Evolutionary conservation across 306 rosid genomes (phyloP).

Genomic region (Malus domestica): DNA sequence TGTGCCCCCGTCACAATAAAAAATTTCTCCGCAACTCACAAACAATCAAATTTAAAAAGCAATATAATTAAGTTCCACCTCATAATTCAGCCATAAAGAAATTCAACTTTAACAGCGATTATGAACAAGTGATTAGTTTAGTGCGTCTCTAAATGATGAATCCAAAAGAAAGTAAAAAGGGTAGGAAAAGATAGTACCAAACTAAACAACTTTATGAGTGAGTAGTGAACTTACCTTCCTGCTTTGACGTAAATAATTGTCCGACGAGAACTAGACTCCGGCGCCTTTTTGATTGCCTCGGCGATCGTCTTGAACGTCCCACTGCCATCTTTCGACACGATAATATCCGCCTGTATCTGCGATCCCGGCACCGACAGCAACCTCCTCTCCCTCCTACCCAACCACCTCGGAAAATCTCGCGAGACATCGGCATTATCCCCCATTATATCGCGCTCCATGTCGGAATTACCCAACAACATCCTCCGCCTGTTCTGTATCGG

Average conservation of each 20-base stretch:
- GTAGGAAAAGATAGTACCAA: background rate
- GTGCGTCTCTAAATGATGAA: background rate
- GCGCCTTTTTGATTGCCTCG: constrained; percentile 75
- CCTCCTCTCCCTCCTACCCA: constrained; percentile 50
- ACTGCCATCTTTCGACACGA: constrained; percentile 62
- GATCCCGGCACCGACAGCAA: constrained; percentile 45
- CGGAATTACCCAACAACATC: constrained; percentile 13
- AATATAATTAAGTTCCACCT: background rate
- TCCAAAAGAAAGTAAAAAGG: too few species aligned
- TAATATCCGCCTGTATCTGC: constrained; percentile 56
- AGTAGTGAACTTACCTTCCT: constrained; percentile 63
- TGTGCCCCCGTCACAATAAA: too few species aligned
- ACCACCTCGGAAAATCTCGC: constrained; percentile 61
- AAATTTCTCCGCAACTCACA: too few species aligned
- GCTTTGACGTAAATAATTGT: constrained; percentile 66
- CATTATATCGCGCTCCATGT: constrained; percentile 27
- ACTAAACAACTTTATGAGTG: background rate
- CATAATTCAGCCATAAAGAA: too few species aligned
- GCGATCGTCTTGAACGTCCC: constrained; percentile 57
- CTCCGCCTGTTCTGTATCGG: constrained; percentile 57
- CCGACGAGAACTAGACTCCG: constrained; percentile 49
- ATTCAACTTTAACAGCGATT: background rate
- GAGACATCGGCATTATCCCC: constrained; percentile 18
- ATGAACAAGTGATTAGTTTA: background rate
- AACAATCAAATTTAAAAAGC: too few species aligned